Evolutionary conservation across 495 filamentous ascomycete species (phyloP).

Genomic region (Xylaria intraflava): DNA sequence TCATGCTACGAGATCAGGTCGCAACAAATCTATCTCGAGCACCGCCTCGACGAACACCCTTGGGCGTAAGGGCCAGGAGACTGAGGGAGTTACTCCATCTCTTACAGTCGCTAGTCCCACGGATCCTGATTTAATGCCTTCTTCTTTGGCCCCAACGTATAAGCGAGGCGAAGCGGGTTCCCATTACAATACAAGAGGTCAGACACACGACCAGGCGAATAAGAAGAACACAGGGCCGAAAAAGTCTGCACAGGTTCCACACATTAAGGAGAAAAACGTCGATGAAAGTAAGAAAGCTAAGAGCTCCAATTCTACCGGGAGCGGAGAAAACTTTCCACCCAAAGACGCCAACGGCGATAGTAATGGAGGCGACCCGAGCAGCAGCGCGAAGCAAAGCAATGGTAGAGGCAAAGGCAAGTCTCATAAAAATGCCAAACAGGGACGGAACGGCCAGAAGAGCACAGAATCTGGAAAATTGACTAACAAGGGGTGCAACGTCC

Average conservation of each 20-base stretch:
- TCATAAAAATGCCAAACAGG: background rate
- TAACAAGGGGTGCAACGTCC: background rate
- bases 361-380: background rate
- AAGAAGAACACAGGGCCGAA: too few relatives aligned
- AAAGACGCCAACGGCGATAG: background rate
- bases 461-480: background rate
- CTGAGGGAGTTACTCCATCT: background rate
- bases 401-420: slow-evolving; percentile 4
- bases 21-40: background rate
- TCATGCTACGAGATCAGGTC: background rate
- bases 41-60: background rate
- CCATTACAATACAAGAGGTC: too few relatives aligned
- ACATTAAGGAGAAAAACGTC: too few relatives aligned
- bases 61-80: background rate
- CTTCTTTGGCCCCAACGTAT: too few relatives aligned
- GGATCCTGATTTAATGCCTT: too few relatives aligned
- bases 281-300: background rate
- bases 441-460: background rate
- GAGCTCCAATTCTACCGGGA: background rate
- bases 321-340: background rate
- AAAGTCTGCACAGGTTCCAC: too few relatives aligned
- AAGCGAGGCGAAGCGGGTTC: too few relatives aligned
- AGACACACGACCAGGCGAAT: too few relatives aligned
- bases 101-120: background rate
- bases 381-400: background rate